A percentile compares a stretch with the other conserved stretches of the same genome.
Conservation (phyloP, 345 rosid species). For the Hypericum perforatum region DNA sequence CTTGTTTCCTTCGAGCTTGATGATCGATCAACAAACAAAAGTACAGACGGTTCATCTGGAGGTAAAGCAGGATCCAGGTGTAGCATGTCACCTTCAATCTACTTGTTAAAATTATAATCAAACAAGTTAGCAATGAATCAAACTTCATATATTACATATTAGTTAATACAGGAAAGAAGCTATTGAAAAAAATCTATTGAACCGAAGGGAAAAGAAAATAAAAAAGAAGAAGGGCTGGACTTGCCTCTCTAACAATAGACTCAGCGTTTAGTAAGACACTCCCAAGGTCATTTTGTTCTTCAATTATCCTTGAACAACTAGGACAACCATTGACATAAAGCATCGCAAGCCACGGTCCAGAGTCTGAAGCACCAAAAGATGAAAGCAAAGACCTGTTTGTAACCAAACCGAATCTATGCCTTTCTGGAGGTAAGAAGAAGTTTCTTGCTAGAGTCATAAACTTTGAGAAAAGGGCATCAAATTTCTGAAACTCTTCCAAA, state of each 20-base stretch:
- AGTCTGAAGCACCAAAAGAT: constrained; percentile 35
- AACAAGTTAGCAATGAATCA: background rate
- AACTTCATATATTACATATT: background rate
- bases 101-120: constrained; percentile 18
- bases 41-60: constrained; percentile 56
- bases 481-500: constrained; percentile 47
- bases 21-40: constrained; percentile 84
- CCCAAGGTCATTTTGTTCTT: constrained; percentile 45
- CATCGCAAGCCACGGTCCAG: constrained; percentile 56
- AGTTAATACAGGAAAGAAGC: too few species aligned
- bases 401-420: constrained; percentile 65
- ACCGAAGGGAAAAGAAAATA: background rate
- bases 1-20: constrained; percentile 43
- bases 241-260: constrained; percentile 57
- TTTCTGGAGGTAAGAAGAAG: constrained; percentile 57
- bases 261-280: constrained; percentile 34
- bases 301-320: constrained; percentile 53
- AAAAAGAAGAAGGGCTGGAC: background rate
- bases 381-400: constrained; percentile 52
- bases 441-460: constrained; percentile 47
- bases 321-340: constrained; percentile 63
- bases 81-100: constrained; percentile 52
- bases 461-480: constrained; percentile 56
- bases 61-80: constrained; percentile 47
- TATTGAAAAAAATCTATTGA: background rate